Evolutionary conservation across 176 grass and related monocot species (phyloP).

Genomic region (Olyra latifolia): DNA sequence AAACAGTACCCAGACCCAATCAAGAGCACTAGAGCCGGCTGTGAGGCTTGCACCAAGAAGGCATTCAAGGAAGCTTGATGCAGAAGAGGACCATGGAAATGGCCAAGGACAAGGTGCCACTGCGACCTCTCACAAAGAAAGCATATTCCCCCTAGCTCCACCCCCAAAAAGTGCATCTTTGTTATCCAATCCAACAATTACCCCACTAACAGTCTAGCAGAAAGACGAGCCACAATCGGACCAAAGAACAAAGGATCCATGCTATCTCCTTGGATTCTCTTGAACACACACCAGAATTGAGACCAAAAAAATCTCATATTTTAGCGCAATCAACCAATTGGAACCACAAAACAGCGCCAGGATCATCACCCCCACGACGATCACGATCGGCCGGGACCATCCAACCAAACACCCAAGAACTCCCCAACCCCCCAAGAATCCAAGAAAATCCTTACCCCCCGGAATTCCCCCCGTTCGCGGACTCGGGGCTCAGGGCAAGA

Average conservation of each 20-base stretch:
- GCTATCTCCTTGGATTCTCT: not conserved
- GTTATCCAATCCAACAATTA: conserved; percentile 25
- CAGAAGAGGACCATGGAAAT: conserved; percentile 4
- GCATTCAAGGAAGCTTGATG: not conserved
- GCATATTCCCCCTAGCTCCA: conserved; percentile 32
- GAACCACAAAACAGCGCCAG: not conserved
- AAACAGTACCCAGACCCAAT: not conserved
- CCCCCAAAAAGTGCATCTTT: conserved; percentile 4
- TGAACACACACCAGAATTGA: not conserved
- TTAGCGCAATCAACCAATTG: not conserved
- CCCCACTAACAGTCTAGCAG: not conserved
- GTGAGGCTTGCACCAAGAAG: conserved; percentile 20
- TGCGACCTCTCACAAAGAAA: conserved; percentile 15
- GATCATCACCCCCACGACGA: not conserved
- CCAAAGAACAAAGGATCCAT: not conserved
- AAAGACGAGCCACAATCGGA: not conserved
- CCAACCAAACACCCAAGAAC: not conserved
- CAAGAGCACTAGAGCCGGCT: not conserved
- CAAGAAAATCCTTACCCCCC: conserved; percentile 42
- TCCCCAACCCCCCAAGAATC: not conserved
- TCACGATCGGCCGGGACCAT: not conserved
- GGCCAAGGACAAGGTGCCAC: conserved; percentile 1
- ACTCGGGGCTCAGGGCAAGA: not conserved
- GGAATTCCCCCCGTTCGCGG: not conserved
- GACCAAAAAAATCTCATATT: not conserved